These are phyloP conservation scores for Loxodes magnus DNA, from an alignment of 73 alveolate genomes.

Conservation along the genomic window DNA sequence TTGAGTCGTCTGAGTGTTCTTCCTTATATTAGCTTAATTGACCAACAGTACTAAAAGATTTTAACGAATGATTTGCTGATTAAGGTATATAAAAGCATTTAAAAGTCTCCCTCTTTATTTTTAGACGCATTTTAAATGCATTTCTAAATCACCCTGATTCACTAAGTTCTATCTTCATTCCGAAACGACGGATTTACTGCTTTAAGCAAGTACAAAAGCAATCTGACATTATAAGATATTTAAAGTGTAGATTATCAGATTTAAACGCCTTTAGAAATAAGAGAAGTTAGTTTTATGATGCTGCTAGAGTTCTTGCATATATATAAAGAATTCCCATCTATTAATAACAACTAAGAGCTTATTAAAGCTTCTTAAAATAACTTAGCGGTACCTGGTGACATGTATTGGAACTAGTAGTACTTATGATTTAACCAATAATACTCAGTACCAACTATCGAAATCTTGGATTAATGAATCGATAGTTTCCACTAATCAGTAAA, in stretches of 20 bases:
- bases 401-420: not conserved
- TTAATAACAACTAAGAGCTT: too few species aligned
- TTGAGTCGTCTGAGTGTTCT: too few species aligned
- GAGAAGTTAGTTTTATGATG: constrained; percentile 6
- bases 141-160: constrained; percentile 14
- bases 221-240: not conserved
- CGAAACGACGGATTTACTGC: constrained; percentile 21
- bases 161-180: constrained; percentile 10
- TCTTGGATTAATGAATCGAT: constrained; percentile 36
- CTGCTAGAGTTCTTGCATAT: constrained; percentile 6
- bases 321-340: too few species aligned
- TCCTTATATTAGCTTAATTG: too few species aligned
- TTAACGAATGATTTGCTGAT: too few species aligned
- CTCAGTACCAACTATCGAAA: constrained; percentile 26
- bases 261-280: not conserved
- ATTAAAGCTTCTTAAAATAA: not conserved
- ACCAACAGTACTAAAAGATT: too few species aligned
- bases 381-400: not conserved
- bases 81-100: not conserved
- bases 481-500: constrained; percentile 28
- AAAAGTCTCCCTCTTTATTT: constrained; percentile 21
- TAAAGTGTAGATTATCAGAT: not conserved
- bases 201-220: too few species aligned
- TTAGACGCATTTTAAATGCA: constrained; percentile 26
- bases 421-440: constrained; percentile 15